Base-by-base conservation (phyloP, 2,329 filamentous ascomycete species). In the Colletotrichum sp. region DNA sequence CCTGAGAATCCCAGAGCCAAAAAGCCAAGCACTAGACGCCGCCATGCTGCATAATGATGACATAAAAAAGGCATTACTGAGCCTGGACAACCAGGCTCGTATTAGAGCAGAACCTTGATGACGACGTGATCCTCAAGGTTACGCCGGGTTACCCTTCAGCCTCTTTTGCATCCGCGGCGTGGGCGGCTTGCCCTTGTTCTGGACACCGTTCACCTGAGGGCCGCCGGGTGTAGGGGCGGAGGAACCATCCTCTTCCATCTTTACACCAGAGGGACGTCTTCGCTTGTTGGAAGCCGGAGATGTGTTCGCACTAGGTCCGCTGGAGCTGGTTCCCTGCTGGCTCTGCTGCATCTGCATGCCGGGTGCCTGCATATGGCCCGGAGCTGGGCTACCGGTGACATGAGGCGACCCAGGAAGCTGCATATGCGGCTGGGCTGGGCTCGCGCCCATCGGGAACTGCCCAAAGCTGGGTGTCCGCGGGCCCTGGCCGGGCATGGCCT, bases 321-420 rank as follows among this genome's bases (percentile, higher is more conserved):
- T 92, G 12, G 92, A 93, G 82, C 86, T 91, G 36, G 92, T 93
- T 52, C 92, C 92, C 81, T 94, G 92, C 82, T 93, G 92, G 81
- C 92, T 93, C 78, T 91, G 90, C 81, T 94, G 92, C 76, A 92
- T 85, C 82, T 92, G 91, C 92, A 94, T 94, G 77, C 88, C 87
- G 26, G 92, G 92, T 67, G 92, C 91, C 82, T 92, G 91, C 88
- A 93, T 92, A 68, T 90, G 87, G 18, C 90, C 91, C 16, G 90
- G 89, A 21, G 91, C 91, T 10, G 92, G 92, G 81, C 91, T 93
- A 70, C 90, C 89, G 58, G 90, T 84, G 72, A 87, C 80, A 70
- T 92, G 91, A 67, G 92, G 92, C 16, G 92, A 93, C 18, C 91
- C 92, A 32, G 92, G 91, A 6, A 93, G 87, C 79, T 90, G 88